Evolutionary conservation across 371 early-diverging fungal genomes (phyloP).

Genomic region (Mucor mucedo): DNA sequence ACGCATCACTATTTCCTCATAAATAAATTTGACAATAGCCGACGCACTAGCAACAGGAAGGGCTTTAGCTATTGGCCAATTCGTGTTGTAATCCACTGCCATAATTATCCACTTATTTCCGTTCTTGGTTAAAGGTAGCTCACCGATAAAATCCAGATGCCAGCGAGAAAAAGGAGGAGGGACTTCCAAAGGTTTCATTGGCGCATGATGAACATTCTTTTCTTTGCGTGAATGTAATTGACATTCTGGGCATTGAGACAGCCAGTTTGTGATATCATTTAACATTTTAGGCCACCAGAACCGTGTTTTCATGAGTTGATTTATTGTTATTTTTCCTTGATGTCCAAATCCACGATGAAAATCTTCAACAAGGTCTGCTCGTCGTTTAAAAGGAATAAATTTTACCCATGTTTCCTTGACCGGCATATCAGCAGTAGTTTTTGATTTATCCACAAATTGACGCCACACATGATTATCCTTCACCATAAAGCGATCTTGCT

Average conservation of each 20-base stretch:
- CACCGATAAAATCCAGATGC: constrained; percentile 40
- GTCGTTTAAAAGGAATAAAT: background rate
- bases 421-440: background rate
- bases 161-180: constrained; percentile 26
- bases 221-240: constrained; percentile 10
- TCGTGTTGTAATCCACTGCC: constrained; percentile 49
- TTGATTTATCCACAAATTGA: background rate
- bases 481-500: background rate
- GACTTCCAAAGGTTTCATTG: constrained; percentile 12
- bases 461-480: background rate
- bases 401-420: background rate
- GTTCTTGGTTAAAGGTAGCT: constrained; percentile 20
- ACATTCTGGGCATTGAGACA: background rate
- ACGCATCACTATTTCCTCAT: constrained; percentile 29
- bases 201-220: constrained; percentile 1
- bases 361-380: constrained; percentile 12
- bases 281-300: constrained; percentile 15
- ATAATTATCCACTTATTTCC: constrained; percentile 31
- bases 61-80: constrained; percentile 41
- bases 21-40: constrained; percentile 34
- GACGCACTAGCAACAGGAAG: constrained; percentile 16
- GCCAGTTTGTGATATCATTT: constrained; percentile 15
- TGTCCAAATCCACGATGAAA: constrained; percentile 24
- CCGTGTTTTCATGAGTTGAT: background rate
- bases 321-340: constrained; percentile 17